Conservation (phyloP, 768 basidiomycete species). For the Suillus alpinus region DNA sequence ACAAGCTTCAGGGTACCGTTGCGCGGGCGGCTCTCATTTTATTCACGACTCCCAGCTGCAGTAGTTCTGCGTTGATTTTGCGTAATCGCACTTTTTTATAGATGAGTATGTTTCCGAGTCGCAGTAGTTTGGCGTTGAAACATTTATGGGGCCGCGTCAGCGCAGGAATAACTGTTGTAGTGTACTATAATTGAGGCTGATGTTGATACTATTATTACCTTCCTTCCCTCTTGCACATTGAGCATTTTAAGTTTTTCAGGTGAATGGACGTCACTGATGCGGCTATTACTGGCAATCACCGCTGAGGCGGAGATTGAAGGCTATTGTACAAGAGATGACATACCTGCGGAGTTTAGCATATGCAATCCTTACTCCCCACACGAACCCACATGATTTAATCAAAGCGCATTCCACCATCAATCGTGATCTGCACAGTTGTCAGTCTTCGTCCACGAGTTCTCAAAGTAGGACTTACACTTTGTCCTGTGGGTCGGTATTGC, state of each 20-base stretch:
- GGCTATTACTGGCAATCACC: too few species aligned
- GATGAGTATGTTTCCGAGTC: not conserved
- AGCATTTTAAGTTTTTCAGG: too few species aligned
- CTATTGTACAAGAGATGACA: not conserved
- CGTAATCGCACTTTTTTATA: not conserved
- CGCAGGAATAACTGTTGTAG: too few species aligned
- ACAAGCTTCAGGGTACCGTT: constrained; percentile 40
- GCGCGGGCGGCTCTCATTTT: constrained; percentile 46
- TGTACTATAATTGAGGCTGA: too few species aligned
- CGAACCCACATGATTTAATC: not conserved
- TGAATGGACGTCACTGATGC: too few species aligned
- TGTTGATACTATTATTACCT: too few species aligned
- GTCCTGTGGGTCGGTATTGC: not conserved
- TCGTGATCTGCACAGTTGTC: not conserved
- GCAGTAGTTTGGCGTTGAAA: too few species aligned
- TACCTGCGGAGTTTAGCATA: not conserved
- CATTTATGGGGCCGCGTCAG: too few species aligned
- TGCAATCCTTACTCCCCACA: too few species aligned
- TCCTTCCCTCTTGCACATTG: too few species aligned
- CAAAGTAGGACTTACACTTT: not conserved
- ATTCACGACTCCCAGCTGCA: constrained; percentile 30
- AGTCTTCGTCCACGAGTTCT: not conserved
- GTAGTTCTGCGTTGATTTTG: not conserved
- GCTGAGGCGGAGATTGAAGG: not conserved
- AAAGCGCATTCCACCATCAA: constrained; percentile 3